Conservation (phyloP, 148 eudicot species). For the Rhododendron ovatum region DNA sequence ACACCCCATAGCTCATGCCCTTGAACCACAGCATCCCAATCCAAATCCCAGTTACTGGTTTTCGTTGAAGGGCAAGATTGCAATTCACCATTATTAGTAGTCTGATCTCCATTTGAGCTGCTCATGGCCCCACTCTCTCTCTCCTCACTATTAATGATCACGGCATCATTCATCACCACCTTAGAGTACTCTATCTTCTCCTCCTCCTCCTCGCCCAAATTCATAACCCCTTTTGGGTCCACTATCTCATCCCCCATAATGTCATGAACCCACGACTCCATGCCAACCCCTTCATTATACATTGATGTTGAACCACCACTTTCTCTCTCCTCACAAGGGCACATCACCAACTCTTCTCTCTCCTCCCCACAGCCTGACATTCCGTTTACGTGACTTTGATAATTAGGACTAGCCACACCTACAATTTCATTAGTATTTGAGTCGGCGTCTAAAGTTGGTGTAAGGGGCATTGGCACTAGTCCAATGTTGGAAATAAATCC, state of each 20-base stretch:
- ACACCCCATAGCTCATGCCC: conserved; percentile 17
- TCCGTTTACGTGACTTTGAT: background rate
- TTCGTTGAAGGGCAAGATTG: conserved; percentile 15
- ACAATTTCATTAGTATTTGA: background rate
- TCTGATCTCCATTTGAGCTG: background rate
- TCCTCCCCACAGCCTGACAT: background rate
- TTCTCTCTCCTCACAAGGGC: background rate
- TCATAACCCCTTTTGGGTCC: conserved; percentile 9
- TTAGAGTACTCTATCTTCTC: background rate
- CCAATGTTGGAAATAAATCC: background rate
- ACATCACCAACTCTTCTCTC: background rate
- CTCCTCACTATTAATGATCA: background rate
- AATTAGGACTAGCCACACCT: background rate
- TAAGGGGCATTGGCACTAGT: conserved; percentile 3
- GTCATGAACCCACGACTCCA: conserved; percentile 12
- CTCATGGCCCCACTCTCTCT: conserved; percentile 8
- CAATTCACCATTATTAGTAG: background rate
- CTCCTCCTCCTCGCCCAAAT: background rate
- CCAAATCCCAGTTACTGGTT: conserved; percentile 24
- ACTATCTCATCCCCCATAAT: conserved; percentile 3
- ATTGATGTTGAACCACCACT: background rate
- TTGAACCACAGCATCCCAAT: conserved; percentile 21
- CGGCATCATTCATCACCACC: background rate
- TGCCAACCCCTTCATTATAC: background rate
- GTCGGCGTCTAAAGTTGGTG: conserved; percentile 12